A percentile compares a stretch with the other conserved stretches of the same genome.
Evolutionary conservation across 805 yeast species (phyloP).

Genomic region (Hanseniaspora vineae): DNA sequence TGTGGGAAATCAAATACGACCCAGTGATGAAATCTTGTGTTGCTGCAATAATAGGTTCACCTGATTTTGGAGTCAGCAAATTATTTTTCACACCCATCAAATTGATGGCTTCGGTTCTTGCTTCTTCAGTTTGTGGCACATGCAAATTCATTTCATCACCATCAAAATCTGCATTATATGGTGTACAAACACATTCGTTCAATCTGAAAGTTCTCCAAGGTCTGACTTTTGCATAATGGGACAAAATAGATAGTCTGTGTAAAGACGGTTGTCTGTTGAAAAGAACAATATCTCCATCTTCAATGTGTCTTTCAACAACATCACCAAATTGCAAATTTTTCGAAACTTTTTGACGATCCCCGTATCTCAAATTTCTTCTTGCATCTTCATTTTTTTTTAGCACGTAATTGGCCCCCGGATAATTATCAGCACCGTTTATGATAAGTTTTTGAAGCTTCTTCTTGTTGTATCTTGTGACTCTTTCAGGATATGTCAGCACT

Average conservation of each 20-base stretch:
- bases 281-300: slow-evolving; percentile 91
- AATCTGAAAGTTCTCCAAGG: slow-evolving; percentile 97
- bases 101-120: slow-evolving; percentile 96
- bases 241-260: slow-evolving; percentile 84
- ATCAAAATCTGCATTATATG: slow-evolving; percentile 98
- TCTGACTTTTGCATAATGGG: slow-evolving; percentile 90
- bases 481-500: slow-evolving; percentile 90
- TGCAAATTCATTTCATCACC: slow-evolving; percentile 99
- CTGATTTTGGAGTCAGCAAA: slow-evolving; percentile 88
- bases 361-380: slow-evolving; percentile 79
- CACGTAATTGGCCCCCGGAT: slow-evolving; percentile 95
- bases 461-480: slow-evolving; percentile 77
- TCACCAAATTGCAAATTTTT: slow-evolving; percentile 74
- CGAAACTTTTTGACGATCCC: slow-evolving; percentile 71
- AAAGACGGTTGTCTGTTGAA: slow-evolving; percentile 97
- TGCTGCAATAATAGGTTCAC: slow-evolving; percentile 98
- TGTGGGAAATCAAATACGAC: slow-evolving; percentile 80
- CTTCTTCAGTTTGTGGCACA: slow-evolving; percentile 98
- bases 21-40: slow-evolving; percentile 99
- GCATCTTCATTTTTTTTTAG: slow-evolving; percentile 72
- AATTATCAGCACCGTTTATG: slow-evolving; percentile 71
- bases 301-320: slow-evolving; percentile 89
- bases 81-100: slow-evolving; percentile 97
- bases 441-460: slow-evolving; percentile 64
- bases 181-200: slow-evolving; percentile 98